Evolutionary conservation across 2,329 filamentous ascomycete genomes (phyloP).

Genomic region (Fusarium hostae): DNA sequence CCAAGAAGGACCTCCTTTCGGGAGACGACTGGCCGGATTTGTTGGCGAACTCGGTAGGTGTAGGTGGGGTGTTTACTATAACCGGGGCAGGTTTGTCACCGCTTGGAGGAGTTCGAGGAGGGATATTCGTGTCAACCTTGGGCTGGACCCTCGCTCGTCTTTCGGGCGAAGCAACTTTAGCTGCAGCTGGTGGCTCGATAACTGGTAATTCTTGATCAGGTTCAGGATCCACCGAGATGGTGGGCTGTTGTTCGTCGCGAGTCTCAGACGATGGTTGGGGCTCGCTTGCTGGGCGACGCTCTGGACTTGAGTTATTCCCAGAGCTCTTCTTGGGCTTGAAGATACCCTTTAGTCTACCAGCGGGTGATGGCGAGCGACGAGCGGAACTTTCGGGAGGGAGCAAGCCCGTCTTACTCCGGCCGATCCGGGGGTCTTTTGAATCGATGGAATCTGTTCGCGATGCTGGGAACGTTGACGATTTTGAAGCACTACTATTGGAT

Average conservation of each 20-base stretch:
- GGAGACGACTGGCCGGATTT: conserved; percentile 40
- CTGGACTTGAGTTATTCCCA: conserved; percentile 37
- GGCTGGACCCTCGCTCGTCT: conserved; percentile 45
- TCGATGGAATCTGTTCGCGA: conserved; percentile 43
- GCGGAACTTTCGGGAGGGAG: conserved; percentile 51
- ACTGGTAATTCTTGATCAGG: conserved; percentile 35
- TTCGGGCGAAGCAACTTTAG: conserved; percentile 46
- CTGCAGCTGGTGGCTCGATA: conserved; percentile 47
- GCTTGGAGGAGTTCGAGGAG: conserved; percentile 61
- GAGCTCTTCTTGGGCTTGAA: conserved; percentile 59
- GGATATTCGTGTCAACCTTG: conserved; percentile 47
- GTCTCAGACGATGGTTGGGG: conserved; percentile 33
- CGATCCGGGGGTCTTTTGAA: conserved; percentile 40
- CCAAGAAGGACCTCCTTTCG: conserved; percentile 46
- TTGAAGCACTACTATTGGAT: conserved; percentile 42
- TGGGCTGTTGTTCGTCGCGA: conserved; percentile 38
- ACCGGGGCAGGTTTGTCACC: conserved; percentile 59
- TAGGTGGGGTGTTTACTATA: conserved; percentile 75
- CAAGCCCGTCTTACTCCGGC: conserved; percentile 44
- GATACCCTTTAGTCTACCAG: conserved; percentile 73
- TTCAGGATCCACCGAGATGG: conserved; percentile 32
- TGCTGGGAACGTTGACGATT: conserved; percentile 41
- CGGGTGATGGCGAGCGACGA: conserved; percentile 74
- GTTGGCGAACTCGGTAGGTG: conserved; percentile 61
- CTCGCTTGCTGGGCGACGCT: conserved; percentile 31